Base-by-base conservation (phyloP, 345 rosid genomes). In the Orychophragmus violaceus region DNA sequence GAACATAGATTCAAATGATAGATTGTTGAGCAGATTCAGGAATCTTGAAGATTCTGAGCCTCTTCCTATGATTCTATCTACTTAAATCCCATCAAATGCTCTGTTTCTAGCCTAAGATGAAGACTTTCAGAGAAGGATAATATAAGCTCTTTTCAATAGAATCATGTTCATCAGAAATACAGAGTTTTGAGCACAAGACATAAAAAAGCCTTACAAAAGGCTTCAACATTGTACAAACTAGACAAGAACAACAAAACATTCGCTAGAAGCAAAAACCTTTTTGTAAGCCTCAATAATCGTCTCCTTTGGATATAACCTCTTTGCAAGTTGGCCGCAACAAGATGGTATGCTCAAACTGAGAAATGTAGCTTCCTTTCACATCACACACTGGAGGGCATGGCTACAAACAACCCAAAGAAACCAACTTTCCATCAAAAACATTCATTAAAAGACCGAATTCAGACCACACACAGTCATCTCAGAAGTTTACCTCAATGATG, bases 331-430 rank as follows among this genome's bases (percentile, higher is more conserved):
- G 97, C 60, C 96, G 88, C 16, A 94, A 87, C 49, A 90, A 77
- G 60, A 94, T 81, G n/a, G 99, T 90, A 62, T 94, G 99, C 78
- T 88, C 97, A 24, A 83, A 94, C 76, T 94, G 99, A 32, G 97
- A 90, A 0, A 94, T 90, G 19, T 84, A 90, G 68, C 97, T 94
- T 67, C 97, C 99, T 69, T 84, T 88, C 25, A 80, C 74, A 66
- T 88, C 97, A 44, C 96, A 94, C 0, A 88, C 77, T 14, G 99
- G 99, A 68, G 99, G 97, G 69, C 56, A 84, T 1, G 95, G 87
- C 98, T 92, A 23, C 36, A 59, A 32, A 27, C 3, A 32, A 14
- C 54, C 10, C 23, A 70, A 62, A 50, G 24, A 29, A 69, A 50
- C 50, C 10, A 37, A 52, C 12, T 33, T 54, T 35, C 14, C 24